Evolutionary conservation across 2,329 filamentous ascomycete species (phyloP).

Genomic region (Dothiorella sarmentorum): DNA sequence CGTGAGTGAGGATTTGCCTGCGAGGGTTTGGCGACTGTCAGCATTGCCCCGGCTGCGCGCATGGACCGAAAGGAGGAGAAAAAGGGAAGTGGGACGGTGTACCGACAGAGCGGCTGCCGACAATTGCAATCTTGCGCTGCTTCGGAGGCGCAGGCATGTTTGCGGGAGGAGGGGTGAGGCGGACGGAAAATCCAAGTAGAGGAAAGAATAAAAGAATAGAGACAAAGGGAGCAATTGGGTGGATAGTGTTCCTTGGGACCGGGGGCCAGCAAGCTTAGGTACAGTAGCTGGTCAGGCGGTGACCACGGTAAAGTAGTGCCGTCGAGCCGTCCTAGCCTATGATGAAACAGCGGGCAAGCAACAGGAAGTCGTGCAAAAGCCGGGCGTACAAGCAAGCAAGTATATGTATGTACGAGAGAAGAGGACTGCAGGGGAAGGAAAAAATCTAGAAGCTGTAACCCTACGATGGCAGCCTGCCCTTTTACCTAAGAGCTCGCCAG

Average conservation of each 20-base stretch:
- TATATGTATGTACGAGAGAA: not conserved
- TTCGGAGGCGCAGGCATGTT: conserved; percentile 69
- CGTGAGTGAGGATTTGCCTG: conserved; percentile 95
- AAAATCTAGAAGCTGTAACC: conserved; percentile 8
- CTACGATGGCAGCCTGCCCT: conserved; percentile 12
- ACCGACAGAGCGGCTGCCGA: conserved; percentile 91
- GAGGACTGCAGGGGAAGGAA: not conserved
- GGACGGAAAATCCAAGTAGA: not conserved
- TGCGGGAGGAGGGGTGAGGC: not conserved
- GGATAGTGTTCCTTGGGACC: conserved; percentile 10
- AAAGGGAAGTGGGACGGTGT: conserved; percentile 37
- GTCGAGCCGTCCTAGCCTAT: conserved; percentile 3
- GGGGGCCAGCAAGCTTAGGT: conserved; percentile 9
- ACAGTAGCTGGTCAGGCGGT: conserved; percentile 8
- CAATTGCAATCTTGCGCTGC: conserved; percentile 92
- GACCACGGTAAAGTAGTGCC: conserved; percentile 7
- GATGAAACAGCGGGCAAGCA: not conserved
- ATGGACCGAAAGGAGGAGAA: no score
- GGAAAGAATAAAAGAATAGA: not conserved
- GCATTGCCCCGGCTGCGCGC: not conserved
- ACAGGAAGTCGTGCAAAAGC: not conserved
- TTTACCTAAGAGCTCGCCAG: conserved; percentile 16
- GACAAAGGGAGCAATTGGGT: conserved; percentile 2
- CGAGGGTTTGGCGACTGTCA: conserved; percentile 12
- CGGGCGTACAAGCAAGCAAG: no score